phyloP scores from a whole-genome alignment of 352 stramenopile species.

The Globisporangium spiculum region DNA sequence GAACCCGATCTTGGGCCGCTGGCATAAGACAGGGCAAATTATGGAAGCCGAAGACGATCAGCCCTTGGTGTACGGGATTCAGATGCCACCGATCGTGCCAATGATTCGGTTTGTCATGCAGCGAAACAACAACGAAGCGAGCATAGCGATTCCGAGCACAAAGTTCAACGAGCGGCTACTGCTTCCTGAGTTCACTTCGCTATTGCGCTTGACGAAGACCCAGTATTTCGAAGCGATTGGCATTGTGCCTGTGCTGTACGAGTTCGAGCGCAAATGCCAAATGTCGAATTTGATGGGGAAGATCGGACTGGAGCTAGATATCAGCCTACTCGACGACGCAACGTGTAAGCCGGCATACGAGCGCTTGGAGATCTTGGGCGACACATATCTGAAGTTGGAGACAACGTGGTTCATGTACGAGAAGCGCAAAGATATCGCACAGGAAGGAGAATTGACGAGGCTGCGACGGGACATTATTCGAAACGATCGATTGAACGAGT shows the following conservation, averaged over 20 bases:
- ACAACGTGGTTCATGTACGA: constrained; percentile 86
- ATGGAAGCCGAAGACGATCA: constrained; percentile 53
- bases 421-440: constrained; percentile 57
- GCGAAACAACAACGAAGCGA: constrained; percentile 60
- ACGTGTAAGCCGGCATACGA: constrained; percentile 86
- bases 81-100: constrained; percentile 73
- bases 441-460: constrained; percentile 73
- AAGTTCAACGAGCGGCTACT: constrained; percentile 81
- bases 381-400: constrained; percentile 86
- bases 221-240: constrained; percentile 81
- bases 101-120: constrained; percentile 84
- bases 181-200: constrained; percentile 66
- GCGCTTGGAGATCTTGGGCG: constrained; percentile 76
- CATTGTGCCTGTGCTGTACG: constrained; percentile 79
- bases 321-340: constrained; percentile 70
- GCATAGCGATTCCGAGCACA: constrained; percentile 46
- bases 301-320: constrained; percentile 75
- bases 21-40: constrained; percentile 66
- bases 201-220: constrained; percentile 60
- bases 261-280: constrained; percentile 88
- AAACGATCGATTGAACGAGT: constrained; percentile 79
- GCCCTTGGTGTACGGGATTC: constrained; percentile 62
- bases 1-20: constrained; percentile 76
- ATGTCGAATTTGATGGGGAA: constrained; percentile 83
- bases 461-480: constrained; percentile 84